These are phyloP conservation scores for Russula dissimulans DNA, from an alignment of 768 basidiomycete genomes.

Conservation along the genomic window DNA sequence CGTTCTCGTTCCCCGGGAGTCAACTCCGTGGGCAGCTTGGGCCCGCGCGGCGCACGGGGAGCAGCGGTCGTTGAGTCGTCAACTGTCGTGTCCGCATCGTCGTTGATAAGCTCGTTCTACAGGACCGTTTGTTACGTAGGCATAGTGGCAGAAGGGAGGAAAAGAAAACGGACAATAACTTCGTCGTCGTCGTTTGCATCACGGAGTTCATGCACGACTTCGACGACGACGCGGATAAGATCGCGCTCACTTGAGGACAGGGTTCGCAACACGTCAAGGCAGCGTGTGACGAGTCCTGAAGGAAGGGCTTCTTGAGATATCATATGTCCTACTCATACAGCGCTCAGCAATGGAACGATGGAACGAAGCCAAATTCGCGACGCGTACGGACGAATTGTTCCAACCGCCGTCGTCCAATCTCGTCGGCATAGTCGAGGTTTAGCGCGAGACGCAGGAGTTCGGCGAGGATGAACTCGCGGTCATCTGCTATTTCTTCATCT, in stretches of 20 bases:
- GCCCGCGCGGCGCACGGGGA: conserved; percentile 20
- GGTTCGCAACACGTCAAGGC: conserved; percentile 73
- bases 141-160: neutral
- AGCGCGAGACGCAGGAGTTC: conserved; percentile 76
- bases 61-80: conserved; percentile 23
- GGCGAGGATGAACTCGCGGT: conserved; percentile 59
- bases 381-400: conserved; percentile 72
- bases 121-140: neutral
- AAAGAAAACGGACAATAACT: conserved; percentile 16
- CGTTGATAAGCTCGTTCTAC: conserved; percentile 23
- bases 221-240: conserved; percentile 80
- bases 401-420: conserved; percentile 84
- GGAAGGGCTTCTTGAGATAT: conserved; percentile 64
- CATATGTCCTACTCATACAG: conserved; percentile 56
- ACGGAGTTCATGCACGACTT: conserved; percentile 75
- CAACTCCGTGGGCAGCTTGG: conserved; percentile 34
- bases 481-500: conserved; percentile 32
- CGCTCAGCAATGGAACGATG: neutral
- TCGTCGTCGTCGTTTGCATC: conserved; percentile 40
- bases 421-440: conserved; percentile 84
- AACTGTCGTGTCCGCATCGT: conserved; percentile 30
- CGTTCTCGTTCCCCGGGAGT: conserved; percentile 50
- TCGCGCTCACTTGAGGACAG: conserved; percentile 71
- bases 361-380: neutral
- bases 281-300: conserved; percentile 55